A percentile compares a stretch with the other conserved stretches of the same genome.
phyloP scores from a whole-genome alignment of 1,139 yeast genomes.

The Pichiaceae sp. region DNA sequence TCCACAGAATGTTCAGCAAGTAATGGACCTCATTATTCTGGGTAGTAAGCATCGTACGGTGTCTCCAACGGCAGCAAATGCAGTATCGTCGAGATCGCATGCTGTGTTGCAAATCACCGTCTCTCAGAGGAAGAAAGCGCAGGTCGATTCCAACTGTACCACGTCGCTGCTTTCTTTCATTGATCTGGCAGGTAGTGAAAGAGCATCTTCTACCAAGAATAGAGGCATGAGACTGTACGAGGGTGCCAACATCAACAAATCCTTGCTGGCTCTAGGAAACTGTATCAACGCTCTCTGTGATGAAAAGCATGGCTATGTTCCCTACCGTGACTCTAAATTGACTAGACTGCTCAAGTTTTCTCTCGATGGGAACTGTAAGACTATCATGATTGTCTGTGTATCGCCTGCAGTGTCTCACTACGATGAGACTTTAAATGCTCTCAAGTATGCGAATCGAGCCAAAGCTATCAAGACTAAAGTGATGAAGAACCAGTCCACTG shows the following conservation, averaged over 20 bases:
- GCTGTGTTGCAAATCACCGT: constrained; percentile 84
- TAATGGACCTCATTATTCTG: constrained; percentile 63
- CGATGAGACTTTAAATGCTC: constrained; percentile 85
- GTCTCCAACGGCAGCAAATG: constrained; percentile 87
- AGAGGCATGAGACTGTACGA: constrained; percentile 73
- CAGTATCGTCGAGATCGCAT: constrained; percentile 85
- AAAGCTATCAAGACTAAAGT: constrained; percentile 83
- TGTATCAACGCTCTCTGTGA: constrained; percentile 90
- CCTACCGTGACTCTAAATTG: constrained; percentile 83
- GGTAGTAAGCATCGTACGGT: constrained; percentile 77
- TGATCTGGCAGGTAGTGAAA: constrained; percentile 90
- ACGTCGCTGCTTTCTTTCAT: constrained; percentile 79
- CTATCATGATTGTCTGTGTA: constrained; percentile 92
- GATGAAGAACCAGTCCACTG: constrained; percentile 63
- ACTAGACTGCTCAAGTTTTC: constrained; percentile 82
- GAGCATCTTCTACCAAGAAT: constrained; percentile 85
- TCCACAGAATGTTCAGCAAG: constrained; percentile 63
- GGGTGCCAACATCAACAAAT: constrained; percentile 88
- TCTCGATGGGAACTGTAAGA: constrained; percentile 90
- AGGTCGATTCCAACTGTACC: constrained; percentile 51
- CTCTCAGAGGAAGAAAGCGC: constrained; percentile 51
- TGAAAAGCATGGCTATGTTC: constrained; percentile 65
- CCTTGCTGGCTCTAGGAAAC: constrained; percentile 82
- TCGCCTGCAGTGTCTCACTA: constrained; percentile 82
- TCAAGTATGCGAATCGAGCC: constrained; percentile 86